Base-by-base conservation (phyloP, 768 basidiomycete species). In the Suillus weaverae region DNA sequence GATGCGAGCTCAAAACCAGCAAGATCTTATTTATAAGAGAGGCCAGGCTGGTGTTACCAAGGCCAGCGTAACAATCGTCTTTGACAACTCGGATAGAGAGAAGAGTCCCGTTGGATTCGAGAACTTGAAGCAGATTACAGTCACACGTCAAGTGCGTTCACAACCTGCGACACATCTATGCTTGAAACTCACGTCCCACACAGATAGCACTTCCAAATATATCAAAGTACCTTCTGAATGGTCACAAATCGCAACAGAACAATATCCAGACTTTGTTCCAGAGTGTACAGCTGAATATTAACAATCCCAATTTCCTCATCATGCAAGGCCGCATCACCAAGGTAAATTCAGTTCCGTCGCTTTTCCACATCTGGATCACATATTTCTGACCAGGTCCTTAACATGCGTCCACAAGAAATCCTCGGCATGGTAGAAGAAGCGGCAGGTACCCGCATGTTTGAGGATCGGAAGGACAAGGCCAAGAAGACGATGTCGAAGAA, bases 251-350 rank as follows among this genome's bases (percentile, higher is more conserved):
- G 4, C 86, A 88, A 4, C 94, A 97, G 68, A 87, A 91, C 61
- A 83, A 81, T 1, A 85, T 99, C 0, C 97, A 97, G 71, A 91
- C 88, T 35, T 82, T 99, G 16, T 99, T 99, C 72, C 97, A 99
- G 74, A 90, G 93, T 46, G 96, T 99, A 0, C 95, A 97, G 76
- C 86, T 99, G 68, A 99, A 99, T 74, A 99, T 99, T 84, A 99
- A 99, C 79, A 98, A 98, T 77, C 97, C 97, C 51, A 99, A 99
- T 75, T 99, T 99, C 80, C 84, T 99, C 64, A 98, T 99, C 75
- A 99, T 99, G 97, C 97, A 99, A 78, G 97, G 97, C 35, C 93
- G 96, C 59, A 99, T 99, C 74, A 99, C 97, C 13, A 99, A 99
- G 81, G 96, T 92, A 38, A 46, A 77, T 69, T 20, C 32, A 26